Evolutionary conservation across 2,329 filamentous ascomycete genomes (phyloP), one percentile per base, ranked within the genome.

Genomic region (Pseudogymnoascus sp.): DNA sequence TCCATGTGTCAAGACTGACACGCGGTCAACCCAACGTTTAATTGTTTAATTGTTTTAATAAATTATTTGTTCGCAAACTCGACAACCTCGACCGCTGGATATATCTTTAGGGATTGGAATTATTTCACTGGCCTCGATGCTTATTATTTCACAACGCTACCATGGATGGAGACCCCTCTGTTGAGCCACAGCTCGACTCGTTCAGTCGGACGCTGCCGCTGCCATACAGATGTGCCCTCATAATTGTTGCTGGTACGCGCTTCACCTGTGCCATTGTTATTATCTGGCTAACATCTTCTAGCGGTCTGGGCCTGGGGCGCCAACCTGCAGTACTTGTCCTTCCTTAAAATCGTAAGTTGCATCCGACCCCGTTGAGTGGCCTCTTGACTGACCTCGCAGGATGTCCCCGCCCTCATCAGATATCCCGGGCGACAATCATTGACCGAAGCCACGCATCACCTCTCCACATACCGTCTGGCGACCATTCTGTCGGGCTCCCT

Each of bases 261-360:
- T 54, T 6, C 11, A 33, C 25, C n/a, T 54, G 9, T 33, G 28
- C 28, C 9, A 54, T 54, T 54, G n/a, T 5, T 20, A 18, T 16
- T 54, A 58, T 38, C 22, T 61, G 14, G 58, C 63, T 68, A 57
- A 69, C 61, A 50, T 18, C 38, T 57, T 62, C 63, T 67, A 95
- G 92, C 90, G 68, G 87, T 96, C 70, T 97, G 93, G 93, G 92
- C 90, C 73, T 99, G 93, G 92, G 92, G 88, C 66, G 75, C 89
- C 68, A 97, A 97, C 77, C 84, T 97, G 39, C 92, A 97, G 72
- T 92, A 90, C 76, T 86, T 97, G 63, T 81, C 87, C 69, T 76
- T 85, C 62, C 79, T 86, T 70, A 89, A 89, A 72, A 95, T 99
- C 77, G 84, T 86, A 74, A 64, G 79, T 72, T 54, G 14, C 9